Evolutionary conservation across 495 filamentous ascomycete genomes (phyloP).

Genomic region (Thermothielavioides terrestris): DNA sequence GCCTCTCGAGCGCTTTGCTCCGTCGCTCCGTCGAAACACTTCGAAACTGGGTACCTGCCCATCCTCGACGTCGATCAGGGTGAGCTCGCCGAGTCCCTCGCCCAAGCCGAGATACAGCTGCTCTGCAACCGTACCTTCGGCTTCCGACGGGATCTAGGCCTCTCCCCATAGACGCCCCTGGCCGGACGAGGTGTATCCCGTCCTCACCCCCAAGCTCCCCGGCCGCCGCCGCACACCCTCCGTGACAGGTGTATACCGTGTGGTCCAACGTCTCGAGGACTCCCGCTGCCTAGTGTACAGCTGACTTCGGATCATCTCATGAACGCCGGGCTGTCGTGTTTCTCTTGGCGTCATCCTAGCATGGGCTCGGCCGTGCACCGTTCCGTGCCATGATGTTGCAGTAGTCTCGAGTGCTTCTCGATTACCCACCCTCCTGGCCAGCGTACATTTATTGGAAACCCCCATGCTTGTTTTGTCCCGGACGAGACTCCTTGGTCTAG

Average conservation of each 20-base stretch:
- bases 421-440: constrained; percentile 2
- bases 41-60: constrained; percentile 24
- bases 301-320: not conserved
- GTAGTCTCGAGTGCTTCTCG: constrained; percentile 14
- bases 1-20: not conserved
- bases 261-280: not conserved
- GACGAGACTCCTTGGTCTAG: not conserved
- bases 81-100: constrained; percentile 1
- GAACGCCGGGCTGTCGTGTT: constrained; percentile 8
- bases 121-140: not conserved
- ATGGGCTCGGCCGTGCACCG: constrained; percentile 22
- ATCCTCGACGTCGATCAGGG: constrained; percentile 36
- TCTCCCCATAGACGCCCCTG: not conserved
- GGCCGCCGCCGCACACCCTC: not conserved
- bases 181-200: constrained; percentile 10
- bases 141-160: constrained; percentile 13
- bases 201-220: constrained; percentile 5
- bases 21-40: constrained; percentile 22
- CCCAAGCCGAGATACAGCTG: not conserved
- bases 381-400: constrained; percentile 33
- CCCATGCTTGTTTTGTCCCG: not conserved
- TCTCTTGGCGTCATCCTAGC: constrained; percentile 13
- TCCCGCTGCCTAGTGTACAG: not conserved
- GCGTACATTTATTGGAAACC: not conserved
- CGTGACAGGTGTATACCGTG: too few species aligned